phyloP scores from a whole-genome alignment of 371 early-diverging fungal species.

The Actinomortierella ambigua region DNA sequence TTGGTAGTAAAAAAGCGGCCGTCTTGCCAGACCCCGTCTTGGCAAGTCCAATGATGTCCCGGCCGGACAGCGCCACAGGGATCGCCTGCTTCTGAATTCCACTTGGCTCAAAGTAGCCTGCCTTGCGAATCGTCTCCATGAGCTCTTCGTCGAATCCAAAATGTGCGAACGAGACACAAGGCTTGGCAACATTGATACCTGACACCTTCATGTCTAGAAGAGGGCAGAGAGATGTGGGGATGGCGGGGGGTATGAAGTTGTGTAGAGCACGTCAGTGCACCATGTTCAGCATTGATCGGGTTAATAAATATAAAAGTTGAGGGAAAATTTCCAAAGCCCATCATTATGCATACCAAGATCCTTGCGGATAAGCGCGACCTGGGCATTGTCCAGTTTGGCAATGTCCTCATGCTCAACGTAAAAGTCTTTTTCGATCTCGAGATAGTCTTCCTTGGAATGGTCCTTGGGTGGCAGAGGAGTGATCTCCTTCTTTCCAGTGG shows the following conservation, averaged over 20 bases:
- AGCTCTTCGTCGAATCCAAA: slow-evolving; percentile 83
- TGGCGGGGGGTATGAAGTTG: neutral
- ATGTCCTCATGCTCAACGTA: slow-evolving; percentile 83
- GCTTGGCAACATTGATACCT: slow-evolving; percentile 72
- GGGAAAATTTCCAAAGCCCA: too few relatives aligned
- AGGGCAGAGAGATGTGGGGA: neutral
- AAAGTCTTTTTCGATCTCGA: slow-evolving; percentile 80
- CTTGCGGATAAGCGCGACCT: slow-evolving; percentile 61
- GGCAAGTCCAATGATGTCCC: slow-evolving; percentile 91
- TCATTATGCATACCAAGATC: slow-evolving; percentile 47
- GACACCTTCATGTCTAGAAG: slow-evolving; percentile 59
- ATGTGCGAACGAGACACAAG: slow-evolving; percentile 88
- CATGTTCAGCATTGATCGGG: too few relatives aligned
- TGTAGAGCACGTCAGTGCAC: too few relatives aligned
- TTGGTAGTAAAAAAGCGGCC: slow-evolving; percentile 79
- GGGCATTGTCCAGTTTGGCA: slow-evolving; percentile 58
- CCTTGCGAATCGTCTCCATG: slow-evolving; percentile 62
- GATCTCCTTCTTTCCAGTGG: slow-evolving; percentile 53
- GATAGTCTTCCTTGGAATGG: slow-evolving; percentile 75
- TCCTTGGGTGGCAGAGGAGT: slow-evolving; percentile 73
- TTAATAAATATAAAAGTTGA: too few relatives aligned
- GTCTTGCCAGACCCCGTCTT: slow-evolving; percentile 87
- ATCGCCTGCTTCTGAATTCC: slow-evolving; percentile 80
- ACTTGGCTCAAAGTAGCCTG: slow-evolving; percentile 75
- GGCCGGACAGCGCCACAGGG: slow-evolving; percentile 77